Base-by-base conservation (phyloP, 2,329 filamentous ascomycete genomes). In the Verticillium alfalfae region DNA sequence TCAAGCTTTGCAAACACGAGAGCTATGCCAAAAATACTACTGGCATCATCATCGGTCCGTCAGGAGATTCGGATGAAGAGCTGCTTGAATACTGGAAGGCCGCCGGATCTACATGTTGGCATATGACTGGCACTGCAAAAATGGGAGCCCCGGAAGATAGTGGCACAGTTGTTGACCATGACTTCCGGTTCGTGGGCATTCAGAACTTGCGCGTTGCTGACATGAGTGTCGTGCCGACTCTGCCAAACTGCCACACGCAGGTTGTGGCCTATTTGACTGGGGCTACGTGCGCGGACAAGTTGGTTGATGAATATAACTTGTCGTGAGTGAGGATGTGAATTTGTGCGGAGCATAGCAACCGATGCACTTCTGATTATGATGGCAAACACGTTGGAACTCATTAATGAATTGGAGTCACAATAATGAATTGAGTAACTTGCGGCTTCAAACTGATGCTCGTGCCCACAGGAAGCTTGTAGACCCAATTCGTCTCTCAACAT, bases 71-170 rank as follows among this genome's bases (percentile, higher is more conserved):
- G 0, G 84, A 87, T 34, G 83, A 84, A 58, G 83, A 87, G 62
- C 73, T 88, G 13, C 68, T 78, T 9, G 70, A 66, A 2, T 74
- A 77, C 66, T 84, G 77, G 77, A 73, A 70, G 59, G 70, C 78
- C 34, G 79, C 70, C 31, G 72, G 76, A 18, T 74, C 70, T 36
- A 82, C 78, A 2, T 82, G 74, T 61, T 86, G 78, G 81, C 84
- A 83, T 69, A 85, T 80, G 79, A 82, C 76, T 1, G 81, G 83
- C 0, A 88, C 85, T 0, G 78, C 77, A 7, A 81, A 80, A 68
- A 88, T 88, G 84, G 85, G 84, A 0, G 78, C 72, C 63, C 45
- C 61, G 0, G 75, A 69, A 1, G 78, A 81, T 8, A 60, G 62
- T 0, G 74, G 77, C 38, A 78, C 79, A 1, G 81, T 75, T 34